phyloP scores from a whole-genome alignment of 768 basidiomycete species.

The Leccinum variicolor region DNA sequence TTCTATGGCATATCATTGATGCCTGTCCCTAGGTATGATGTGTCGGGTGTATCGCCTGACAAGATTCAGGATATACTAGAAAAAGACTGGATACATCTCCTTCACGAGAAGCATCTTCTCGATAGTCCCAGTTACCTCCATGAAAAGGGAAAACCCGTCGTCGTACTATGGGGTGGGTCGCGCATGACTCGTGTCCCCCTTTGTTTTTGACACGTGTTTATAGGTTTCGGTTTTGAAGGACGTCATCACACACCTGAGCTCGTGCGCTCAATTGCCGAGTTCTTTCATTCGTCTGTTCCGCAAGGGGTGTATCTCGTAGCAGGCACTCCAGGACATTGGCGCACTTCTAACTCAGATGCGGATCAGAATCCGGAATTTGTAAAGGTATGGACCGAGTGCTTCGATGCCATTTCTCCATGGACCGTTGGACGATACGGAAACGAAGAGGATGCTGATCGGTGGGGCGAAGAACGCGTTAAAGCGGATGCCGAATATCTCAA shows the following conservation, averaged over 20 bases:
- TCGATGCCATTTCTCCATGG: constrained; percentile 83
- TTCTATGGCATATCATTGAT: not conserved
- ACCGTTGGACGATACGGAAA: constrained; percentile 68
- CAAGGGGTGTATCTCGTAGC: constrained; percentile 75
- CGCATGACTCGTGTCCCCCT: not conserved
- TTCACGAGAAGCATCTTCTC: constrained; percentile 56
- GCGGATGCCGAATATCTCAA: constrained; percentile 61
- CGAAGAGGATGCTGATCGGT: constrained; percentile 59
- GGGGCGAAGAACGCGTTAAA: constrained; percentile 59
- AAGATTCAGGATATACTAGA: constrained; percentile 65
- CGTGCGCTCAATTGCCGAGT: constrained; percentile 50
- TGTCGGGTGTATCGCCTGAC: constrained; percentile 70
- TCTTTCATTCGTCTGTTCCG: constrained; percentile 60
- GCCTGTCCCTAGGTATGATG: constrained; percentile 63
- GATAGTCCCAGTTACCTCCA: constrained; percentile 72
- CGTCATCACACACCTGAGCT: constrained; percentile 59
- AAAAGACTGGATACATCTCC: constrained; percentile 71
- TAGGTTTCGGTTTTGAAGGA: constrained; percentile 68
- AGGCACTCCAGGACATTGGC: constrained; percentile 73
- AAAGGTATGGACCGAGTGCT: constrained; percentile 70
- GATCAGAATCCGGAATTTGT: constrained; percentile 65
- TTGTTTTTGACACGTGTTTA: not conserved
- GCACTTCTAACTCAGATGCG: constrained; percentile 65
- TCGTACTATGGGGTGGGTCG: constrained; percentile 65
- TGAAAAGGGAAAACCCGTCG: constrained; percentile 66